Evolutionary conservation across 2,329 filamentous ascomycete species (phyloP), one percentile per base, ranked within the genome.

Genomic region (Epichloe aotearoae): DNA sequence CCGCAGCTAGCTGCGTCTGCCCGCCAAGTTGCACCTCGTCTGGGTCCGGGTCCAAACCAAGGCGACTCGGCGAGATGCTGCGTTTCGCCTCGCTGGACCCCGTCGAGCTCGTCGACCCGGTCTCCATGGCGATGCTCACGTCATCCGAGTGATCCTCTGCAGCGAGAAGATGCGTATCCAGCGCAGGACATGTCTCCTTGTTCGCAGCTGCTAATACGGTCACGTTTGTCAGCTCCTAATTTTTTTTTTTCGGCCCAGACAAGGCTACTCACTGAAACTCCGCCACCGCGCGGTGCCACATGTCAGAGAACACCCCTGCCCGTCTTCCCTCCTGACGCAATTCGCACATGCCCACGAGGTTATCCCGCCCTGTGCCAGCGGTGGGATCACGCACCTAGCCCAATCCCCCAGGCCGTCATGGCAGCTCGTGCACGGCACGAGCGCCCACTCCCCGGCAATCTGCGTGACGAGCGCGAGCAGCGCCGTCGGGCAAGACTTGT

Each of bases 271-370:
- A 30, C 26, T 30, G 2, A 10, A 30, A 30, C 26, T 30, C 26
- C n/a, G 17, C 39, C 15, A 41, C 39, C 2, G 14, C n/a, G 5
- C 14, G n/a, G 17, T 17, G 40, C 40, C 17, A n/a, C n/a, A 37
- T 6, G 33, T 49, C 40, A 52, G 12, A 5, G 33, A 40, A 23
- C 50, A 52, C 7, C 15, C 20, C 15, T 15, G 14, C 11, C 17
- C 30, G 8, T 8, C 17, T 2, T 40, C 50, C 15, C 30, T 30
- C 26, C 34, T 33, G 19, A 46, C 12, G 23, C 50, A 52, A 23
- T 52, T 52, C 34, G 41, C 50, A 43, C 50, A 52, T 6, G 50
- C 50, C 36, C 44, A 47, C 15, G 5, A 4, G 14, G 46, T 49
- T 23, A 20, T 38, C 6, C 14, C 5, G 4, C 34, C 41, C 36